These are phyloP conservation scores for Blastocystis sp. DNA, from an alignment of 352 stramenopile species.

Conservation along the genomic window DNA sequence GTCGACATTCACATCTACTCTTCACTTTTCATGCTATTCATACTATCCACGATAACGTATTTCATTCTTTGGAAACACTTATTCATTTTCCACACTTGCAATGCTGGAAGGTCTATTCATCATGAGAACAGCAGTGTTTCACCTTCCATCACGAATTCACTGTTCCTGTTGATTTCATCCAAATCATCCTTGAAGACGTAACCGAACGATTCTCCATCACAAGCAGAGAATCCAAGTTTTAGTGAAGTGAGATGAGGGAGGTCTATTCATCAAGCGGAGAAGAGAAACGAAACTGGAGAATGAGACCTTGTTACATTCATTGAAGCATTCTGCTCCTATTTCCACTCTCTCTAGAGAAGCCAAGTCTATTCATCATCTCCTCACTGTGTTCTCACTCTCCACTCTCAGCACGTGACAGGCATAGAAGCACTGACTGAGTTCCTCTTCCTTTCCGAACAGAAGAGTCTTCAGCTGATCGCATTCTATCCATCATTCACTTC, in stretches of 20 bases:
- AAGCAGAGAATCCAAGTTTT: neutral
- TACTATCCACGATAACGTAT: neutral
- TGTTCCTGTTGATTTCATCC: neutral
- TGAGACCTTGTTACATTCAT: neutral
- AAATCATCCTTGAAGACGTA: neutral
- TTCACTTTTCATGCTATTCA: neutral
- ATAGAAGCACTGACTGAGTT: neutral
- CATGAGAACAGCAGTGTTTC: neutral
- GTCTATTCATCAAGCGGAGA: neutral
- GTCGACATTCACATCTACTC: neutral
- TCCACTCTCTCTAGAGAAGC: neutral
- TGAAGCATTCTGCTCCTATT: neutral
- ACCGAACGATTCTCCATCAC: neutral
- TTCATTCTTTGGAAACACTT: neutral
- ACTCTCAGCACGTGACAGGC: neutral
- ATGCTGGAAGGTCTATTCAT: neutral
- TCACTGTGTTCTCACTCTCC: neutral
- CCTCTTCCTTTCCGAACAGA: neutral
- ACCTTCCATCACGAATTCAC: neutral
- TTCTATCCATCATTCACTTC: neutral
- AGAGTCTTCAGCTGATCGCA: neutral
- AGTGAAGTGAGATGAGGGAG: neutral
- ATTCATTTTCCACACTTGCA: neutral
- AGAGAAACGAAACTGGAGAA: neutral
- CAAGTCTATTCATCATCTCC: neutral